These are phyloP conservation scores for Asterionellopsis glacialis DNA, from an alignment of 108 stramenopile genomes.

Conservation along the genomic window DNA sequence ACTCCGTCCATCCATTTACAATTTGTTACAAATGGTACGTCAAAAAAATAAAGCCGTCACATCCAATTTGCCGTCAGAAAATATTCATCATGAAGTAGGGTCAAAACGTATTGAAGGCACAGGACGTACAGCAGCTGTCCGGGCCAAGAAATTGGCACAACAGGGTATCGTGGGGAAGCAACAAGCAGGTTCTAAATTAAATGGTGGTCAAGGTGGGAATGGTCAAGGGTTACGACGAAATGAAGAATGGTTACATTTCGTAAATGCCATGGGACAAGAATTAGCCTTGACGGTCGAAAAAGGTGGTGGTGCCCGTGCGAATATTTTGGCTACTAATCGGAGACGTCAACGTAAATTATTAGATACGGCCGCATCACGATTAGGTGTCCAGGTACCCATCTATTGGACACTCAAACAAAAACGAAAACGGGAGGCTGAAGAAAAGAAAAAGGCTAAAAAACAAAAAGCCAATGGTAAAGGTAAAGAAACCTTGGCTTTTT, in stretches of 20 bases:
- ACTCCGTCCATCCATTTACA: slow-evolving; percentile 71
- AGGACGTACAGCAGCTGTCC: slow-evolving; percentile 79
- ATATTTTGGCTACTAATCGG: slow-evolving; percentile 55
- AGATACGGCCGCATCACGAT: slow-evolving; percentile 80
- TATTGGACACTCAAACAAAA: slow-evolving; percentile 34
- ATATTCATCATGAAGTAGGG: slow-evolving; percentile 78
- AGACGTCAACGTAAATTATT: slow-evolving; percentile 57
- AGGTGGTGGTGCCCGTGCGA: slow-evolving; percentile 81
- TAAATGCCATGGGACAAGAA: slow-evolving; percentile 87
- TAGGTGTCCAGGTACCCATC: slow-evolving; percentile 63
- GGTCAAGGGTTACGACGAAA: slow-evolving; percentile 5
- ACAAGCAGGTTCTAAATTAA: slow-evolving; percentile 31
- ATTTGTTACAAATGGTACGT: slow-evolving; percentile 85
- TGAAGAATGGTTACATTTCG: slow-evolving; percentile 74
- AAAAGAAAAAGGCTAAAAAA: slow-evolving; percentile 16
- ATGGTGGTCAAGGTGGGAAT: slow-evolving; percentile 35
- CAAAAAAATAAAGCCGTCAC: slow-evolving; percentile 53
- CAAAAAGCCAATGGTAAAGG: slow-evolving; percentile 7
- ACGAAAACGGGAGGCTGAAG: slow-evolving; percentile 34
- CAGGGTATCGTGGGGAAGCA: slow-evolving; percentile 70
- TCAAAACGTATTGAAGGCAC: slow-evolving; percentile 84
- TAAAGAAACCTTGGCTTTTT: slow-evolving; percentile 38
- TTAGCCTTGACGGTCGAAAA: slow-evolving; percentile 82
- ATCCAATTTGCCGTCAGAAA: slow-evolving; percentile 85
- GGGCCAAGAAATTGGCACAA: slow-evolving; percentile 65